Evolutionary conservation across 225 moss, liverwort and hornwort species (phyloP).

Genomic region (Pseudoscleropodium purum): DNA sequence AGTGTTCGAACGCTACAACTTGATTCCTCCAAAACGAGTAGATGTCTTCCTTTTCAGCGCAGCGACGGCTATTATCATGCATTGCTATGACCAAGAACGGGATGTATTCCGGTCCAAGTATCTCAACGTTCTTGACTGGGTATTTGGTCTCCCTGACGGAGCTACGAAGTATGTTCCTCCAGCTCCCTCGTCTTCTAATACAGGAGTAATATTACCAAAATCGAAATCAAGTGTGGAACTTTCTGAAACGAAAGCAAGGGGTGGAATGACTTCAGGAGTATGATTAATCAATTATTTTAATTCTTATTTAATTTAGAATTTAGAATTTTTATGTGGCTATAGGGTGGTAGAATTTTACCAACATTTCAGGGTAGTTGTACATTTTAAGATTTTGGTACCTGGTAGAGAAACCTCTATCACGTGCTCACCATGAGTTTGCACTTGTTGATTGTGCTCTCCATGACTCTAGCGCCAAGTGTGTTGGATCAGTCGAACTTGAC

Average conservation of each 20-base stretch:
- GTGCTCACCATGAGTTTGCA: neutral
- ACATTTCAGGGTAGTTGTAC: neutral
- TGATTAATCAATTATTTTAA: conserved; percentile 3
- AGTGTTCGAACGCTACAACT: conserved; percentile 43
- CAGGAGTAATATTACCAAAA: neutral
- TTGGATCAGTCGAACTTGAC: neutral
- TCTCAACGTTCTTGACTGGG: conserved; percentile 97
- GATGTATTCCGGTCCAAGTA: conserved; percentile 97
- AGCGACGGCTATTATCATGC: conserved; percentile 94
- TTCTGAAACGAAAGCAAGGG: conserved; percentile 1
- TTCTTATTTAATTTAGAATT: neutral
- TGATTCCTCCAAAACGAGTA: conserved; percentile 59
- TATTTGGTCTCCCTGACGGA: conserved; percentile 78
- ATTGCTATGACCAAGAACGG: conserved; percentile 92
- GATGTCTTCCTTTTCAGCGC: conserved; percentile 88
- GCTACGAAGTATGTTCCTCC: conserved; percentile 23
- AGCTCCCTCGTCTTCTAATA: neutral
- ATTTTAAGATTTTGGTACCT: neutral
- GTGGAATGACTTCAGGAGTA: conserved; percentile 3
- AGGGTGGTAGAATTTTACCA: neutral
- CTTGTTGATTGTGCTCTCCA: neutral
- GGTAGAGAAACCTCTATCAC: neutral
- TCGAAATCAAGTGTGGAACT: conserved; percentile 6
- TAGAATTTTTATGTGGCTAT: neutral
- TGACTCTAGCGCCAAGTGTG: neutral